phyloP scores from a whole-genome alignment of 257 asterid genomes.

The Solanum virginianum region DNA sequence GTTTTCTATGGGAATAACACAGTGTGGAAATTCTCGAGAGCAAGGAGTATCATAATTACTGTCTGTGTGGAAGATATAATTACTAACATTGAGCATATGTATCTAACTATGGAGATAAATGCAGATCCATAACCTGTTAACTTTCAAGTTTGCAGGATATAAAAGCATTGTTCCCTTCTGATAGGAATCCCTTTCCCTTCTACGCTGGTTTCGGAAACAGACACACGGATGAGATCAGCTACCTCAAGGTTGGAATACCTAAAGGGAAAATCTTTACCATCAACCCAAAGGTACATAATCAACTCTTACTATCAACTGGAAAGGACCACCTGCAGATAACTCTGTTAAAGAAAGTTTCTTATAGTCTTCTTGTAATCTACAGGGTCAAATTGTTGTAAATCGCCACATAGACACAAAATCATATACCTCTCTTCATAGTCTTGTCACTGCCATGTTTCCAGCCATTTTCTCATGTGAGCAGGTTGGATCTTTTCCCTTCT shows the following conservation, averaged over 20 bases:
- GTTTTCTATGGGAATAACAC: not conserved
- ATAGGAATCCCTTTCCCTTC: slow-evolving; percentile 66
- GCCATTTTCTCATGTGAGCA: slow-evolving; percentile 32
- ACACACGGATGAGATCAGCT: slow-evolving; percentile 77
- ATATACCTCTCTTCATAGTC: slow-evolving; percentile 42
- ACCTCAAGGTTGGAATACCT: slow-evolving; percentile 75
- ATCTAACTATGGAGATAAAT: not conserved
- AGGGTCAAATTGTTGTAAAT: slow-evolving; percentile 71
- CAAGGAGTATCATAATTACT: not conserved
- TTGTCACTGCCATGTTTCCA: slow-evolving; percentile 74
- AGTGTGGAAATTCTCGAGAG: not conserved
- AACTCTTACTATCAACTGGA: not conserved
- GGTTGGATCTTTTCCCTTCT: slow-evolving; percentile 19
- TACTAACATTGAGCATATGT: not conserved
- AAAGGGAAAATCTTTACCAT: slow-evolving; percentile 67
- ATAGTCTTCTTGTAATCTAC: not conserved
- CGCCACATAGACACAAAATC: slow-evolving; percentile 50
- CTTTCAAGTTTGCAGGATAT: slow-evolving; percentile 20
- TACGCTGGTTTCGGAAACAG: slow-evolving; percentile 86
- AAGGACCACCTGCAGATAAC: not conserved
- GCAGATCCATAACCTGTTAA: not conserved
- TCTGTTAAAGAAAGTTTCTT: not conserved
- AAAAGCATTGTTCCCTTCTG: slow-evolving; percentile 65
- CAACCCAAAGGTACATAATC: slow-evolving; percentile 55
- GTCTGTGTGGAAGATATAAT: not conserved